Evolutionary conservation across 768 basidiomycete species (phyloP), one percentile per base, ranked within the genome.

Genomic region (Porphyrellus cyaneotinctus): DNA sequence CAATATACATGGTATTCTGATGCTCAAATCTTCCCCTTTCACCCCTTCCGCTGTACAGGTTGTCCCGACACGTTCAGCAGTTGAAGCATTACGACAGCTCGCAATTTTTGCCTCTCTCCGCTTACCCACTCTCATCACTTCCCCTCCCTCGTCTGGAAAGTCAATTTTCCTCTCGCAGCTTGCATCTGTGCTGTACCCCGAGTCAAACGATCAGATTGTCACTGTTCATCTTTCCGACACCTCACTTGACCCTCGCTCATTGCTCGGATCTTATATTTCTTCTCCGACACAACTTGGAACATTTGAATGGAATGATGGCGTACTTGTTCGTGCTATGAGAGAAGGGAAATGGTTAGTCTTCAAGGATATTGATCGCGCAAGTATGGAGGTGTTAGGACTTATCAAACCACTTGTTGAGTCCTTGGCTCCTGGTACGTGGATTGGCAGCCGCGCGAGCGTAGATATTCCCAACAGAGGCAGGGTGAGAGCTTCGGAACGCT

Each of bases 261-360:
- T 99, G 6, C 79, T 99, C 38, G 95, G 97, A 6, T 94, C 92
- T 2, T 95, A 98, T 53, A 76, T 92, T 3, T 95, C 95, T 2
- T 97, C 95, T 0, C 77, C 87, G 0, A 83, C 79, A 2, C 80
- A 80, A 23, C 85, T 92, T 0, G 95, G 95, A 6, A 84, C 82
- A 2, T 99, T 99, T 61, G 91, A 95, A 60, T 99, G 95, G 91
- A 91, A 88, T 70, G 94, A 97, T 57, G 97, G 97, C 7, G 86
- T 94, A 0, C 76, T 99, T 32, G 85, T 95, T 11, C 87, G 89
- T 35, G 87, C 95, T 1, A 85, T 98, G 79, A 78, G 83, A 37
- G 86, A 91, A 62, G 97, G 97, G 3, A 82, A 83, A 64, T 97
- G 95, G 95, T 76, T 98, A 3, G 83, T 98, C 11, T 79, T 99